phyloP scores from a whole-genome alignment of 495 filamentous ascomycete species.

The Penicillium dipodomyicola region DNA sequence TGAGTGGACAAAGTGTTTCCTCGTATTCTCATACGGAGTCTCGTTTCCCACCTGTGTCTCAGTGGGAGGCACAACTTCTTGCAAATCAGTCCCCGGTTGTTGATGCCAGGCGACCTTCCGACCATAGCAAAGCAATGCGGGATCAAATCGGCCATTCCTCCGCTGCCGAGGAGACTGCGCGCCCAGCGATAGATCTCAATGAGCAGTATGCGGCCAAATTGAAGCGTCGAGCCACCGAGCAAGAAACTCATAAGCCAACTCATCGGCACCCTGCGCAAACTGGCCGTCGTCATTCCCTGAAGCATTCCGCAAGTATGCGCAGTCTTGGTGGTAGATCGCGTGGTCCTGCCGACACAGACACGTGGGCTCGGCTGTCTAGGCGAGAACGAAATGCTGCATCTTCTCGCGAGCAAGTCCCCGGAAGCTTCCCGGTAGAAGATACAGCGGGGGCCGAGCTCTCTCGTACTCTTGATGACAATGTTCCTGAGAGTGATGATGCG shows the following conservation, averaged over 20 bases:
- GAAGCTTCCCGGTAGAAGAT: slow-evolving; percentile 34
- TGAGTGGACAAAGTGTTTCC: slow-evolving; percentile 12
- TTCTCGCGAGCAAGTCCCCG: slow-evolving; percentile 24
- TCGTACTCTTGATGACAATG: background rate
- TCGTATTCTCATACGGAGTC: slow-evolving; percentile 26
- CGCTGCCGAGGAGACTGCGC: slow-evolving; percentile 11
- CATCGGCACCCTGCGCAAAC: slow-evolving; percentile 6
- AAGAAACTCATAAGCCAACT: slow-evolving; percentile 1
- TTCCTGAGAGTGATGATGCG: slow-evolving; percentile 11
- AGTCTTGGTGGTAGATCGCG: slow-evolving; percentile 21
- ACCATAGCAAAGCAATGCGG: background rate
- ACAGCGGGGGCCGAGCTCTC: slow-evolving; percentile 2
- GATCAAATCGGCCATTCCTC: background rate
- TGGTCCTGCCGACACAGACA: slow-evolving; percentile 9
- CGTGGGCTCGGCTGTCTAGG: slow-evolving; percentile 25
- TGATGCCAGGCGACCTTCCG: background rate
- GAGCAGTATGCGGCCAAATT: background rate
- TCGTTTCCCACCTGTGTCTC: slow-evolving; percentile 47
- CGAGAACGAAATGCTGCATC: slow-evolving; percentile 18
- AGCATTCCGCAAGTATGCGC: slow-evolving; percentile 27
- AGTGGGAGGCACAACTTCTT: slow-evolving; percentile 41
- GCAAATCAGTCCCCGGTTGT: slow-evolving; percentile 20
- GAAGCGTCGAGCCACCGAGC: slow-evolving; percentile 28
- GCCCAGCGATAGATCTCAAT: background rate
- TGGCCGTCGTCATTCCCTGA: background rate